Conservation (phyloP, 306 rosid species). For the Sophora flavescens region DNA sequence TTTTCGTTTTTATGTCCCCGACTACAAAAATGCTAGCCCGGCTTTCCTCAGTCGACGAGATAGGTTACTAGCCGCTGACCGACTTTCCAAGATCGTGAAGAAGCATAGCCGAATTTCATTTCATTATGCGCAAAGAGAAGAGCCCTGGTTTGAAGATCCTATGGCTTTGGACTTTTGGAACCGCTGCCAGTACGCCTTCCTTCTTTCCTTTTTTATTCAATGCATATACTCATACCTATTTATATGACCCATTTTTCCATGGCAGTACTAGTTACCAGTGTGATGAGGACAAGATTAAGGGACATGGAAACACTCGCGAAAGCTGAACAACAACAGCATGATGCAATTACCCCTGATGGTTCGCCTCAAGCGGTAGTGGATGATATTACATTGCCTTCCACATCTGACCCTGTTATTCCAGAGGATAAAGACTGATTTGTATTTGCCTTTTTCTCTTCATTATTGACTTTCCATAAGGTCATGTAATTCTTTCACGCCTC, state of each 20-base stretch:
- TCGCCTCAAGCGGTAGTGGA: slow-evolving; percentile 49
- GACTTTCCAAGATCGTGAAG: neutral
- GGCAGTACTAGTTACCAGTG: slow-evolving; percentile 71
- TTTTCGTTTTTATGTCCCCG: no score
- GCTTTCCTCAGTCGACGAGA: no score
- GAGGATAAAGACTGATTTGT: slow-evolving; percentile 47
- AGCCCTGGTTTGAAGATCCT: slow-evolving; percentile 86
- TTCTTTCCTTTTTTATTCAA: neutral
- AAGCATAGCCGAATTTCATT: neutral
- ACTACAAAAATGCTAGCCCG: no score
- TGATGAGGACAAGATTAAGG: slow-evolving; percentile 60
- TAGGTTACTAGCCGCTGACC: no score
- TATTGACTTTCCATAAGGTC: neutral
- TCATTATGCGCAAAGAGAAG: slow-evolving; percentile 75
- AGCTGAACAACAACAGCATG: slow-evolving; percentile 47
- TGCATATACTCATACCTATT: no score
- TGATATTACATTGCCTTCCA: neutral
- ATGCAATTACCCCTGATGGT: slow-evolving; percentile 32
- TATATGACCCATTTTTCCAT: neutral
- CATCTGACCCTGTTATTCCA: slow-evolving; percentile 34
- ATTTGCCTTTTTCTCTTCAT: neutral
- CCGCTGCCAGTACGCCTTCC: slow-evolving; percentile 70
- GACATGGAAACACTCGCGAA: slow-evolving; percentile 61
- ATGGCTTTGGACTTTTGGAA: slow-evolving; percentile 92
- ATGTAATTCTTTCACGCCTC: neutral